Evolutionary conservation across 1,284 basidiomycete species (phyloP).

Genomic region (Nidula niveotomentosa): DNA sequence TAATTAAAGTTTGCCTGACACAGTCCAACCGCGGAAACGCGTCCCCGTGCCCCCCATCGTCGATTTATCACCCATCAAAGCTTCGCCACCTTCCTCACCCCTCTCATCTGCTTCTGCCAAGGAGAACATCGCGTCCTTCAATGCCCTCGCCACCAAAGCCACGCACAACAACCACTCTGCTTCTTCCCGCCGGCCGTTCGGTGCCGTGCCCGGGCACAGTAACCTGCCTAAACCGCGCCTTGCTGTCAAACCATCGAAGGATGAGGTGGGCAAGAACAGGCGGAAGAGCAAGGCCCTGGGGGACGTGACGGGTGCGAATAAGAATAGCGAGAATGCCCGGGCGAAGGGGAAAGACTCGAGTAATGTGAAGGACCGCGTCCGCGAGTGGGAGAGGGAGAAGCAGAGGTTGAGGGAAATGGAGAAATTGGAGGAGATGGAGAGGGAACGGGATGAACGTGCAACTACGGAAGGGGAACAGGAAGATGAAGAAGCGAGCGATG

Average conservation of each 20-base stretch:
- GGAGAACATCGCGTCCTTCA: conserved; percentile 28
- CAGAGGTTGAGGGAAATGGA: conserved; percentile 55
- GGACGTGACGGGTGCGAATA: conserved; percentile 15
- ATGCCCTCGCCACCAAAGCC: conserved; percentile 15
- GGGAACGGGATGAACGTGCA: conserved; percentile 40
- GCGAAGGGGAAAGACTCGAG: conserved; percentile 25
- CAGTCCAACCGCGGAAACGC: conserved; percentile 34
- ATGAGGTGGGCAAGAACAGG: conserved; percentile 8
- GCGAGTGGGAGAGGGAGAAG: conserved; percentile 59
- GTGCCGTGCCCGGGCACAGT: conserved; percentile 18
- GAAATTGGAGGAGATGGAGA: conserved; percentile 46
- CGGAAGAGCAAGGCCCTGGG: conserved; percentile 19
- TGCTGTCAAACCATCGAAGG: conserved; percentile 5
- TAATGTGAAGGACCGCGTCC: conserved; percentile 48
- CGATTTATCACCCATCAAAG: conserved; percentile 49
- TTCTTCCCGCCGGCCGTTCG: conserved; percentile 24
- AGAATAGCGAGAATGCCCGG: conserved; percentile 16
- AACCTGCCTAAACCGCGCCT: conserved; percentile 9
- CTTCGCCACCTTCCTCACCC: conserved; percentile 38
- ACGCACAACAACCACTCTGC: conserved; percentile 15
- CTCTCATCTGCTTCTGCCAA: conserved; percentile 26
- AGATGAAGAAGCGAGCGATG: conserved; percentile 3
- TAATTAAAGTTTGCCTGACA: conserved; percentile 2
- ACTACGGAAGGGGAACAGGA: conserved; percentile 24
- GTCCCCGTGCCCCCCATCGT: conserved; percentile 24